Conservation (phyloP, 177 flowering plant genomes). For the Vitis hybrid region DNA sequence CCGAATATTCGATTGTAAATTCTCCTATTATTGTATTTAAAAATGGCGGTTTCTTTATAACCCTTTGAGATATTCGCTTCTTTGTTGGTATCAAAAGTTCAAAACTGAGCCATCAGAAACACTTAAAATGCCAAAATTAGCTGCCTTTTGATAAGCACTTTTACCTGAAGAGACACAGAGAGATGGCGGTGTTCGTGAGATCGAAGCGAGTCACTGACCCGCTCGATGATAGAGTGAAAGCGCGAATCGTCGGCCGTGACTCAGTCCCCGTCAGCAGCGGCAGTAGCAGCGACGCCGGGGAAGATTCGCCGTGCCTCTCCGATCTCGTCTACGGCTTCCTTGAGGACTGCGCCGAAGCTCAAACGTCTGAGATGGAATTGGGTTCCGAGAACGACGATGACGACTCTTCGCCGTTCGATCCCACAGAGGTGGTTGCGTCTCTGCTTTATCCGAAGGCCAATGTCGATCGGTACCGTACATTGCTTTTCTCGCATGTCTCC, state of each 20-base stretch:
- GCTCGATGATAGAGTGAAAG: slow-evolving; percentile 53
- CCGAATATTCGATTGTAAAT: too few species aligned
- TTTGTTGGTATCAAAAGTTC: too few species aligned
- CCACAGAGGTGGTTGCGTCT: not conserved
- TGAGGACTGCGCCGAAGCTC: slow-evolving; percentile 20
- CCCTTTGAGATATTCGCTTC: too few species aligned
- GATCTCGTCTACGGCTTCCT: slow-evolving; percentile 63
- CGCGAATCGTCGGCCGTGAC: slow-evolving; percentile 43
- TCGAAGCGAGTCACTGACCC: slow-evolving; percentile 57
- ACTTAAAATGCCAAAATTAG: too few species aligned
- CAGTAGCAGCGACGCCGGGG: slow-evolving; percentile 45
- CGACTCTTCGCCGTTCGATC: slow-evolving; percentile 20
- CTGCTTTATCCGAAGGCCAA: slow-evolving; percentile 3
- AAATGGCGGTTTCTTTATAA: too few species aligned
- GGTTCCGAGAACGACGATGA: slow-evolving; percentile 33
- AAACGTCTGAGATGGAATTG: not conserved
- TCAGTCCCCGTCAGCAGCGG: slow-evolving; percentile 53
- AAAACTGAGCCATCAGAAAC: too few species aligned
- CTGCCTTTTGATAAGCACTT: too few species aligned
- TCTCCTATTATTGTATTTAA: too few species aligned
- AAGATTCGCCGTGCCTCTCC: slow-evolving; percentile 46
- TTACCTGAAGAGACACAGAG: not conserved
- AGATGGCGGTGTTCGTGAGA: slow-evolving; percentile 23
- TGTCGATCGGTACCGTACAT: slow-evolving; percentile 31
- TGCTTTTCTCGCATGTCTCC: slow-evolving; percentile 33